Evolutionary conservation across 2,329 filamentous ascomycete species (phyloP).

Genomic region (Cordyceps javanica): DNA sequence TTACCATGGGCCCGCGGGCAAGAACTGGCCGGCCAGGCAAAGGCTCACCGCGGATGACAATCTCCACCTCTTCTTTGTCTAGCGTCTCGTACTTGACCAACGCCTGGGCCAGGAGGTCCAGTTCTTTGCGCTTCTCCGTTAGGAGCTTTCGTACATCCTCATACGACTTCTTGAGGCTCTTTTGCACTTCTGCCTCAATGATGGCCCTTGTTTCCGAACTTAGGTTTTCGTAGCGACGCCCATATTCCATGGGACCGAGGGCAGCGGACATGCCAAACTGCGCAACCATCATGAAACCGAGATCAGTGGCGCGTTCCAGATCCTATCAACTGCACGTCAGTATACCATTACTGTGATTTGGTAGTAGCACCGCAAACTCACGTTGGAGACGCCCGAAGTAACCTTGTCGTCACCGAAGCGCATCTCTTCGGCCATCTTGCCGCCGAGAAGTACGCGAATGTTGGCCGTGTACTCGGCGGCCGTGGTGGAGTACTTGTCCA

Average conservation of each 20-base stretch:
- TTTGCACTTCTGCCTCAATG: constrained; percentile 84
- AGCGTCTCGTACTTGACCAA: constrained; percentile 93
- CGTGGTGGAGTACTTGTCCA: constrained; percentile 87
- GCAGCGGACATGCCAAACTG: constrained; percentile 81
- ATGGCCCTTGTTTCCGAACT: constrained; percentile 80
- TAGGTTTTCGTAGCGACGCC: constrained; percentile 70
- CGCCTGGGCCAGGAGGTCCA: constrained; percentile 82
- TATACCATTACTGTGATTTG: neutral
- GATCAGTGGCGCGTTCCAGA: constrained; percentile 71
- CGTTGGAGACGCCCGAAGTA: constrained; percentile 76
- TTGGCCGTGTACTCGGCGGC: constrained; percentile 75
- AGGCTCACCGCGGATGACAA: constrained; percentile 81
- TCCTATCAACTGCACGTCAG: constrained; percentile 54
- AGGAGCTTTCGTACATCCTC: constrained; percentile 67
- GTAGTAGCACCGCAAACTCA: constrained; percentile 36
- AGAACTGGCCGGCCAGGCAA: constrained; percentile 58
- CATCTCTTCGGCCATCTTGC: constrained; percentile 86
- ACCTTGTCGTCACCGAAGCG: constrained; percentile 88
- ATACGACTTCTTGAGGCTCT: constrained; percentile 75
- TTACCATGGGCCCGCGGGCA: constrained; percentile 42
- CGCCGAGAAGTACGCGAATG: constrained; percentile 77
- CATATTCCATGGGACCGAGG: constrained; percentile 85
- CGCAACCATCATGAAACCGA: constrained; percentile 85
- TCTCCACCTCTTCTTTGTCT: constrained; percentile 81
- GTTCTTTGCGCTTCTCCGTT: constrained; percentile 68